A percentile compares a stretch with the other conserved stretches of the same genome.
Evolutionary conservation across 805 yeast genomes (phyloP).

Genomic region (Saturnispora dispora): DNA sequence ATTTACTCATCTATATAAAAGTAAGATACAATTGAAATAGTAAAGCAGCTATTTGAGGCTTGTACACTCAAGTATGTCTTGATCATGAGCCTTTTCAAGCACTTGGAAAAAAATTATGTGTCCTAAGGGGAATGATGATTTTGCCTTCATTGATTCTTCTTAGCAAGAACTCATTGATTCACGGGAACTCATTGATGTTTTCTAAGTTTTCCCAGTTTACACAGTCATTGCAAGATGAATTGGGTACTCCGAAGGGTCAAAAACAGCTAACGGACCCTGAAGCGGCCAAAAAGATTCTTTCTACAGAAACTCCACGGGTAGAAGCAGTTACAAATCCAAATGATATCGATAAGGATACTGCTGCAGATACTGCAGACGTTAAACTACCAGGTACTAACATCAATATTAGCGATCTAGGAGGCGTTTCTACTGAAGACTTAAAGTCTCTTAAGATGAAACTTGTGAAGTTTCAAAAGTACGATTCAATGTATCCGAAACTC

Average conservation of each 20-base stretch:
- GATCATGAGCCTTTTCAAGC: background rate
- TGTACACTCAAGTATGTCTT: background rate
- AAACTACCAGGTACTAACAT: slow-evolving; percentile 25
- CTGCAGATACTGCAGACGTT: background rate
- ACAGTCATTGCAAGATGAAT: slow-evolving; percentile 24
- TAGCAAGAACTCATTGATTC: background rate
- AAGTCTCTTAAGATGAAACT: slow-evolving; percentile 43
- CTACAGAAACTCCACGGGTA: background rate
- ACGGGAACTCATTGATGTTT: background rate
- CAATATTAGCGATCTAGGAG: slow-evolving; percentile 28
- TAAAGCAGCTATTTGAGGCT: background rate
- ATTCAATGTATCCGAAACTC: slow-evolving; percentile 78
- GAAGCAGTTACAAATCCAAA: background rate
- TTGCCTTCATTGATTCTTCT: background rate
- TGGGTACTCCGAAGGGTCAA: slow-evolving; percentile 17
- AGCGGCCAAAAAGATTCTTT: slow-evolving; percentile 17
- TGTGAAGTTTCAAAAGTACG: slow-evolving; percentile 75
- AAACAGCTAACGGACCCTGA: slow-evolving; percentile 17
- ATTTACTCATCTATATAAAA: background rate
- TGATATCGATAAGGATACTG: background rate
- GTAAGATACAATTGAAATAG: background rate
- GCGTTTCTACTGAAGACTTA: background rate
- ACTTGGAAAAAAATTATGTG: background rate
- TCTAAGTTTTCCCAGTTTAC: slow-evolving; percentile 4
- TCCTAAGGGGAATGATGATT: background rate